phyloP scores from a whole-genome alignment of 768 basidiomycete genomes.

The Auriscalpium vulgare region DNA sequence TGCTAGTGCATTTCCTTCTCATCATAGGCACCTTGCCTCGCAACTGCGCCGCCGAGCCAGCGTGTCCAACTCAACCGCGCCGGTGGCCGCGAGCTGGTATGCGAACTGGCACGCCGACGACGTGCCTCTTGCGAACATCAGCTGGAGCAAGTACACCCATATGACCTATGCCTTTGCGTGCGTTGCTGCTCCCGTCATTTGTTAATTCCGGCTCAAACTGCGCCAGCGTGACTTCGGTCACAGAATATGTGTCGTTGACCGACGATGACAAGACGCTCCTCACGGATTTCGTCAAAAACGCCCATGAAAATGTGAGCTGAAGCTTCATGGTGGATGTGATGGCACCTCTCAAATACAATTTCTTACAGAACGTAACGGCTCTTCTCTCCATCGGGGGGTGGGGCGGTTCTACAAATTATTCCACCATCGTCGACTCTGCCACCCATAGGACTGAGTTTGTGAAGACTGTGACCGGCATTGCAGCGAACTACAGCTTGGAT shows the following conservation, averaged over 20 bases:
- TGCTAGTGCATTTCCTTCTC: not conserved
- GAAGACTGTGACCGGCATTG: not conserved
- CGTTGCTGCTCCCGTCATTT: conserved; percentile 20
- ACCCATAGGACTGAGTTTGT: conserved; percentile 8
- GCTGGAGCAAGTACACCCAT: conserved; percentile 49
- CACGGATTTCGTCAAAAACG: conserved; percentile 16
- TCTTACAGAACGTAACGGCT: conserved; percentile 5
- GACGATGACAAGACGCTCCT: conserved; percentile 19
- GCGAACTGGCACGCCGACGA: conserved; percentile 39
- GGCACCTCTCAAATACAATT: conserved; percentile 26
- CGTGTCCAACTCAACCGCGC: not conserved
- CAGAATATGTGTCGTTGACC: conserved; percentile 14
- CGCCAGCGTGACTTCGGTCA: conserved; percentile 27
- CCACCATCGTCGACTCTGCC: conserved; percentile 2
- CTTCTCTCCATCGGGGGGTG: conserved; percentile 11
- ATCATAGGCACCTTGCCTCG: not conserved
- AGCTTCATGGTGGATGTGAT: conserved; percentile 26
- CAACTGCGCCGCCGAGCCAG: not conserved
- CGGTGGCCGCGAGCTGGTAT: conserved; percentile 46
- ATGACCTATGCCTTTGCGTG: conserved; percentile 59
- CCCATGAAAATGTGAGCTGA: conserved; percentile 15
- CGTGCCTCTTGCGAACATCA: conserved; percentile 35
- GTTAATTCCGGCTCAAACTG: not conserved
- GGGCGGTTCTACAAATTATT: conserved; percentile 8
- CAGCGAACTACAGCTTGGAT: conserved; percentile 3